These are phyloP conservation scores for Olyra latifolia DNA, from an alignment of 176 grass and related monocot species.

Conservation along the genomic window DNA sequence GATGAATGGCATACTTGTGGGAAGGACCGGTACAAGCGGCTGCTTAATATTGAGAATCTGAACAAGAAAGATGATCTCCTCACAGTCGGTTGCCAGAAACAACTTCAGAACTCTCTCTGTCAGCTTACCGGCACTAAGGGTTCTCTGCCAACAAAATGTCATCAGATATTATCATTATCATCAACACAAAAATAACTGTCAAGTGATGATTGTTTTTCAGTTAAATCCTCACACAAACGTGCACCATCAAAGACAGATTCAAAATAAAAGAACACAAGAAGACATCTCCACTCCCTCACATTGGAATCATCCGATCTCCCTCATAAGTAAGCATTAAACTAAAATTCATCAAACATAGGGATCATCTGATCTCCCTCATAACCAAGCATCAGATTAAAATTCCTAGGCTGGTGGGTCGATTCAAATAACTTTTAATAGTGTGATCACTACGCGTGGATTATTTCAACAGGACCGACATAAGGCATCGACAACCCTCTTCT, in stretches of 20 bases:
- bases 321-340: no score
- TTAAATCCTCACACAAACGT: background rate
- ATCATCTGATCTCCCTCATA: background rate
- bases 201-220: background rate
- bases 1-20: constrained; percentile 56
- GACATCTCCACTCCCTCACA: background rate
- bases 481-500: background rate
- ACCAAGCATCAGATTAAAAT: background rate
- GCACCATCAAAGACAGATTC: background rate
- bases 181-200: background rate
- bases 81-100: constrained; percentile 72
- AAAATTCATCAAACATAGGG: background rate
- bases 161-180: background rate
- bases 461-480: background rate
- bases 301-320: background rate
- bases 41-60: constrained; percentile 72
- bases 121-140: constrained; percentile 79
- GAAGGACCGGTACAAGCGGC: constrained; percentile 65
- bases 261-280: background rate
- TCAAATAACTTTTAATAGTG: background rate
- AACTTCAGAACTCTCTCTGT: constrained; percentile 84
- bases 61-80: constrained; percentile 71
- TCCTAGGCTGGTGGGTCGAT: background rate
- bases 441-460: background rate
- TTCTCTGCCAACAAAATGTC: constrained; percentile 55